These are phyloP conservation scores for Suillus cothurnatus DNA, from an alignment of 768 basidiomycete genomes.

Conservation along the genomic window DNA sequence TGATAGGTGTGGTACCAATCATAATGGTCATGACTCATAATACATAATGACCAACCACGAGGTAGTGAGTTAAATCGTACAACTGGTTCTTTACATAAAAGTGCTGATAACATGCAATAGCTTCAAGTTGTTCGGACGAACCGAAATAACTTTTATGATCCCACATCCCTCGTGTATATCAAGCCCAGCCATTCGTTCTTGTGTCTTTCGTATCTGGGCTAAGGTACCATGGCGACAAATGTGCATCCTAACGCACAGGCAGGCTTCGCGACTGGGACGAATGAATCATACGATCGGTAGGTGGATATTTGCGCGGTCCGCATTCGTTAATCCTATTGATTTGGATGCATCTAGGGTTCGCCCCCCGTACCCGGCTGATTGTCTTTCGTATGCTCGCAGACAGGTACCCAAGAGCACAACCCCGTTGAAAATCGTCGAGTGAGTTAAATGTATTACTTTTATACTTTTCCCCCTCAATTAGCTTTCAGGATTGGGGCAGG, in stretches of 20 bases:
- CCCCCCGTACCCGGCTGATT: constrained; percentile 47
- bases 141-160: background rate
- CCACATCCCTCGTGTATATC: background rate
- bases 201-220: background rate
- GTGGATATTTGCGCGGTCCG: constrained; percentile 5
- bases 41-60: background rate
- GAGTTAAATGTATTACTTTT: constrained; percentile 24
- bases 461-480: constrained; percentile 1
- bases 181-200: background rate
- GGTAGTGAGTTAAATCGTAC: background rate
- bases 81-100: background rate
- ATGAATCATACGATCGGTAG: constrained; percentile 78
- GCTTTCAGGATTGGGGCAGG: constrained; percentile 71
- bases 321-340: background rate
- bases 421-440: constrained; percentile 73
- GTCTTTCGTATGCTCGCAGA: background rate
- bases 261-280: constrained; percentile 82
- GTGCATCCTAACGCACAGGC: constrained; percentile 61
- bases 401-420: constrained; percentile 53
- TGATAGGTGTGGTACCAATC: background rate
- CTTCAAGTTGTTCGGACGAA: background rate
- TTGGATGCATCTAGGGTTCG: constrained; percentile 52
- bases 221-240: constrained; percentile 29
- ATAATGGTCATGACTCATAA: background rate
- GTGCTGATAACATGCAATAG: background rate